phyloP scores from a whole-genome alignment of 805 yeast genomes.

The Ogataea naganishii region DNA sequence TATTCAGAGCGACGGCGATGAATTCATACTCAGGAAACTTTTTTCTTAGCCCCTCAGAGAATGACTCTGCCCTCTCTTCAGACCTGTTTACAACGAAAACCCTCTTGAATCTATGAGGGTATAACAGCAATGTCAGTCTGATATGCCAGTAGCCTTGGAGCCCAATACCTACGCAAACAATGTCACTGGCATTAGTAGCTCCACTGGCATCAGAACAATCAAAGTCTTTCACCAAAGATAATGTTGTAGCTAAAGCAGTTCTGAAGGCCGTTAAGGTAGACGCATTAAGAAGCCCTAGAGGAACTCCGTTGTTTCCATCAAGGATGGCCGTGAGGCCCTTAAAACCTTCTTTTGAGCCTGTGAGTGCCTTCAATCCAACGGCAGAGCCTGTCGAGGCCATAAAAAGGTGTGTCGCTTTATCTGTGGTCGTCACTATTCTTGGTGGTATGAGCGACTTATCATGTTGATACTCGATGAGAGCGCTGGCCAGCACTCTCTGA shows the following conservation, averaged over 20 bases:
- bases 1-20: constrained; percentile 10
- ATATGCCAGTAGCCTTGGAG: constrained; percentile 61
- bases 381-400: constrained; percentile 56
- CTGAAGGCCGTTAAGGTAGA: constrained; percentile 55
- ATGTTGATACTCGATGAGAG: constrained; percentile 31
- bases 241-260: constrained; percentile 50
- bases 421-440: constrained; percentile 36
- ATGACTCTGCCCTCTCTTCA: constrained; percentile 26
- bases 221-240: constrained; percentile 33
- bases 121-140: constrained; percentile 31
- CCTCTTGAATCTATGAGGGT: constrained; percentile 24
- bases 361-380: constrained; percentile 53
- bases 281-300: constrained; percentile 49
- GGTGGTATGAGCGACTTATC: constrained; percentile 45
- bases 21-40: constrained; percentile 24
- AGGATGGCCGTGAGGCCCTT: constrained; percentile 47
- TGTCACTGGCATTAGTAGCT: constrained; percentile 16
- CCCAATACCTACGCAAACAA: constrained; percentile 50
- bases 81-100: constrained; percentile 41
- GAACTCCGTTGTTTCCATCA: constrained; percentile 40
- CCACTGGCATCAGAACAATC: constrained; percentile 12
- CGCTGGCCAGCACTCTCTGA: constrained; percentile 27
- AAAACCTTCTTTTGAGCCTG: constrained; percentile 51
- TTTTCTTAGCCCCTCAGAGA: constrained; percentile 19
- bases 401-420: constrained; percentile 42